Evolutionary conservation across 495 filamentous ascomycete genomes (phyloP), one percentile per base, ranked within the genome.

Genomic region (Penicillium cosmopolitanum): DNA sequence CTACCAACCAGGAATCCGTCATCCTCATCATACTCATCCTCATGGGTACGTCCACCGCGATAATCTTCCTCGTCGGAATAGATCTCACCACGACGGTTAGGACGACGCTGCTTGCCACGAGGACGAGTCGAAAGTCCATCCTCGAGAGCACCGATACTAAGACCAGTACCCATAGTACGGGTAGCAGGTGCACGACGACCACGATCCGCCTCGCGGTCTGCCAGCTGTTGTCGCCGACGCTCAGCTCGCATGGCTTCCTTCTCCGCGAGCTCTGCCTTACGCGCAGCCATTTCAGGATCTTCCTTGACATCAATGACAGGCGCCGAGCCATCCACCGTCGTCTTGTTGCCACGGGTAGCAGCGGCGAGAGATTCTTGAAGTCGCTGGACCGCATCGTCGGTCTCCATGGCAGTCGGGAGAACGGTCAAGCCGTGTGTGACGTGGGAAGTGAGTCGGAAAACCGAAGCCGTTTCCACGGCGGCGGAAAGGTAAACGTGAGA

Each of bases 21-120:
- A 23, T 91, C 88, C 66, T 87, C 84, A 60, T 92, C 89, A 65
- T 93, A 97, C 68, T 94, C 90, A 66, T 97, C 92, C 61, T 91
- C 84, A 19, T 83, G 81, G 16, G 81, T 82, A 23, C 81, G 77
- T 4, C 86, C 84, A 42, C 86, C 79, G 36, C 85, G 83, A 57
- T 87, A 85, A 25, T 96, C 89, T 1, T 82, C 72, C 58, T 83
- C 74, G 58, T 86, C 77, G n/a, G 80, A 73, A 70, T 82, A 77
- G 56, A 85, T 79, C 62, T 84, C 82, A 54, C 82, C 75, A 25
- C 82, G 72, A 58, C 79, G 70, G 66, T 82, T 76, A 33, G 77
- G 54, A 48, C 70, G 70, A 46, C 79, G 74, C 42, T 76, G 64
- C 55, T 80, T 77, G 55, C 76, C 72, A 16, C 76, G 70, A 31